These are phyloP conservation scores for Zychaea mexicana DNA, from an alignment of 371 early-diverging fungal species.

Conservation along the genomic window DNA sequence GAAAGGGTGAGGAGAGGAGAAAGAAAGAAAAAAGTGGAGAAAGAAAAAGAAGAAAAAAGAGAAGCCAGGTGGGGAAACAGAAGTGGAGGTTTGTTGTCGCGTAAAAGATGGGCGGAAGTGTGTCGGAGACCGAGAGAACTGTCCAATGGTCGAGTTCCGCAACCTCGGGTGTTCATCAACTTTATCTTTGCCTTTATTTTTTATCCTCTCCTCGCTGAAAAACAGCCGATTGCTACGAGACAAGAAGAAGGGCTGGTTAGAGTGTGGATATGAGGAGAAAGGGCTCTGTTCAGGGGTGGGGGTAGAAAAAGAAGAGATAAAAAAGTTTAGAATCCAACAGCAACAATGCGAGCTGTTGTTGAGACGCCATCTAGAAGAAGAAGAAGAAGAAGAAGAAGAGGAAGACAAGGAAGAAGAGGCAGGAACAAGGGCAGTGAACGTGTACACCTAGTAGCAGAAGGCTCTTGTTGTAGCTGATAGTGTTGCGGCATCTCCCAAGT, in stretches of 20 bases:
- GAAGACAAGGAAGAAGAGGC: no score
- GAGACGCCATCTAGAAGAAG: no score
- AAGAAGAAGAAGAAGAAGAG: background rate
- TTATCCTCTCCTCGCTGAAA: background rate
- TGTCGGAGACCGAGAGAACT: background rate
- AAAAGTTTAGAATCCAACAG: background rate
- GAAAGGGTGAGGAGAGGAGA: background rate
- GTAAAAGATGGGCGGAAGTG: background rate
- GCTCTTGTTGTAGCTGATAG: no score
- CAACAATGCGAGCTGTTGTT: no score
- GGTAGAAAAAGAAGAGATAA: background rate
- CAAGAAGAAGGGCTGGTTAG: background rate
- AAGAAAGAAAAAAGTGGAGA: background rate
- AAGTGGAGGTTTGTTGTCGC: background rate
- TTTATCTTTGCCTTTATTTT: background rate
- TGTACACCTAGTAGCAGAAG: no score
- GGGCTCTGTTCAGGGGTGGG: no score
- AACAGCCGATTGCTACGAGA: background rate
- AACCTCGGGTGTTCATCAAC: constrained; percentile 4
- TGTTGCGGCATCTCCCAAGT: no score
- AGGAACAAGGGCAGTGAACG: no score
- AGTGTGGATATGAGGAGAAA: background rate
- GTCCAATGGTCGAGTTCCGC: constrained; percentile 3
- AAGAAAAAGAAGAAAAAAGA: background rate
- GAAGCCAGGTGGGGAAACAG: background rate